A percentile compares a stretch with the other conserved stretches of the same genome.
Evolutionary conservation across 2,329 filamentous ascomycete species (phyloP).

Genomic region (Pyricularia grisea): DNA sequence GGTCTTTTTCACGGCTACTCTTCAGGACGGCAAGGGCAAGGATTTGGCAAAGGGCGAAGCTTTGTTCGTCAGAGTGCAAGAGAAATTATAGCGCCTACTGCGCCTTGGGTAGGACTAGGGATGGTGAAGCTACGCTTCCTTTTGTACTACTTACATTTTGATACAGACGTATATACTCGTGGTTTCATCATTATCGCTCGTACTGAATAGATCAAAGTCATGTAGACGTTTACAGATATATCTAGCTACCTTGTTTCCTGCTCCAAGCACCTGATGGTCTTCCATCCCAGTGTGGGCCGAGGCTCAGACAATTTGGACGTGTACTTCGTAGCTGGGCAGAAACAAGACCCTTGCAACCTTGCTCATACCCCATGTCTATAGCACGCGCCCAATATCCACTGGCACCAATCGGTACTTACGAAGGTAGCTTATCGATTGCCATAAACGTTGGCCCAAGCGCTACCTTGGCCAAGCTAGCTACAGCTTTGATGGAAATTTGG

Average conservation of each 20-base stretch:
- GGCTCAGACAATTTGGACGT: neutral
- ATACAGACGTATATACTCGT: too few relatives aligned
- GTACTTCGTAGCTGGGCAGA: neutral
- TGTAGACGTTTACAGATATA: too few relatives aligned
- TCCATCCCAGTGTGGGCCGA: neutral
- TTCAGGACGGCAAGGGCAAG: conserved; percentile 37
- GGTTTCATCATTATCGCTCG: too few relatives aligned
- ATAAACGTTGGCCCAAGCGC: neutral
- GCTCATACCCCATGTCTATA: neutral
- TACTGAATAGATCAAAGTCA: too few relatives aligned
- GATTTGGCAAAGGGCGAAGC: conserved; percentile 41
- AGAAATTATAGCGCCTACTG: neutral
- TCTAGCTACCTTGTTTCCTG: neutral
- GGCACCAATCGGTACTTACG: neutral
- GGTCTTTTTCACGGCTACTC: conserved; percentile 33
- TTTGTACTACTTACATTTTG: neutral
- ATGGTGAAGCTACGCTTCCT: neutral
- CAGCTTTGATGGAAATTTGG: neutral
- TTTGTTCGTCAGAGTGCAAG: conserved; percentile 27
- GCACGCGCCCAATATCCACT: neutral
- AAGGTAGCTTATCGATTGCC: neutral
- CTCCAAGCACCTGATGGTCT: neutral
- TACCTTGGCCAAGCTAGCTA: neutral
- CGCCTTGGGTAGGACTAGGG: neutral
- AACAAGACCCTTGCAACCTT: neutral